Percentiles rank a stretch among this genome's conserved stretches.
Conservation (phyloP, 2,329 filamentous ascomycete species). For the Colletotrichum caudatum region DNA sequence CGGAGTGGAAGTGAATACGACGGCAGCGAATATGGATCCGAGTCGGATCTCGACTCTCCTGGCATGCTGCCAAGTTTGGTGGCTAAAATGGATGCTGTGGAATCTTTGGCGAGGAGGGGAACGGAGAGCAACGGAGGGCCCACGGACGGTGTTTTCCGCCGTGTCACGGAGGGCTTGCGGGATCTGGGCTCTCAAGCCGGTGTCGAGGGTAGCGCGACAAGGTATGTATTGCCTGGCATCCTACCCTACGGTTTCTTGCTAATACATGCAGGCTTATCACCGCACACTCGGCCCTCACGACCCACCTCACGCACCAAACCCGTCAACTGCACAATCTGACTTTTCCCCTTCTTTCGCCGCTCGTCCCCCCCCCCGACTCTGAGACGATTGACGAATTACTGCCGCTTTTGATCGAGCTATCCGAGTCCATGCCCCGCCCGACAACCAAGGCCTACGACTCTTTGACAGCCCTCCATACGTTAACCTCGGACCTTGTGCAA, state of each 20-base stretch:
- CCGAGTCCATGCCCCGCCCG: constrained; percentile 74
- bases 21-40: constrained; percentile 79
- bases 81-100: constrained; percentile 78
- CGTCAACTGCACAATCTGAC: constrained; percentile 80
- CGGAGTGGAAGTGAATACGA: constrained; percentile 72
- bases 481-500: constrained; percentile 80
- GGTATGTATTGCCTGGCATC: constrained; percentile 59
- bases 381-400: constrained; percentile 77
- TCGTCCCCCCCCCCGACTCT: constrained; percentile 71
- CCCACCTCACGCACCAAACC: constrained; percentile 80
- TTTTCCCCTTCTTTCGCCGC: constrained; percentile 77
- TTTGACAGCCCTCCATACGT: constrained; percentile 74
- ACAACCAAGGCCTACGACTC: constrained; percentile 73
- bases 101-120: constrained; percentile 74
- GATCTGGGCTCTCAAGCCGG: constrained; percentile 80
- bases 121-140: constrained; percentile 75
- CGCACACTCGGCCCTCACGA: constrained; percentile 79
- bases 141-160: constrained; percentile 74
- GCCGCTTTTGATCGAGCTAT: constrained; percentile 73
- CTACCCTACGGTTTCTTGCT: neutral
- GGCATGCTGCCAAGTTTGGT: constrained; percentile 76
- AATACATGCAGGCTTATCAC: constrained; percentile 72
- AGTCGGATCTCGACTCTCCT: constrained; percentile 76
- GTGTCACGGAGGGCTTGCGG: constrained; percentile 76
- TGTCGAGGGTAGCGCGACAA: constrained; percentile 78